Evolutionary conservation across 2,329 filamentous ascomycete species (phyloP).

Genomic region (Aureobasidium sp.): DNA sequence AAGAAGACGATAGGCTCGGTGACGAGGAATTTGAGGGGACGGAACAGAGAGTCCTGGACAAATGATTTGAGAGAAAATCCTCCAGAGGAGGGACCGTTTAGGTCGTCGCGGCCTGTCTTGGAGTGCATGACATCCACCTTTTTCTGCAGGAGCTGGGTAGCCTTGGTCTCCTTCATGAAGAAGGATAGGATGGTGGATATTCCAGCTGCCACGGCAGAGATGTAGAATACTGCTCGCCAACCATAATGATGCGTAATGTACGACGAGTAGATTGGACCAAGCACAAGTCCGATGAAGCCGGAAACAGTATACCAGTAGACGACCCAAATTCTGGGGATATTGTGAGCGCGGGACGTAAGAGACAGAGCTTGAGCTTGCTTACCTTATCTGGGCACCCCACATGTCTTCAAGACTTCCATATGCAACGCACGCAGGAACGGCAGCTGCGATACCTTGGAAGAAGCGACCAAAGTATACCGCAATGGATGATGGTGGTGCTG

Average conservation of each 20-base stretch:
- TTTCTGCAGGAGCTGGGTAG: conserved; percentile 32
- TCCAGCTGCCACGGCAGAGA: conserved; percentile 34
- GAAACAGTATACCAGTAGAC: conserved; percentile 38
- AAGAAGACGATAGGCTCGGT: conserved; percentile 42
- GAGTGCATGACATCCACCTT: conserved; percentile 27
- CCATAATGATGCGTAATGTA: conserved; percentile 32
- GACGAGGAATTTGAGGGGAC: conserved; percentile 36
- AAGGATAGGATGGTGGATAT: conserved; percentile 28
- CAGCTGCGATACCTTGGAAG: conserved; percentile 37
- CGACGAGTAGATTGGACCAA: conserved; percentile 38
- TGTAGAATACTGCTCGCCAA: conserved; percentile 41
- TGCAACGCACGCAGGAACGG: conserved; percentile 40
- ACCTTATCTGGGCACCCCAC: conserved; percentile 32
- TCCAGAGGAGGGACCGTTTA: conserved; percentile 12
- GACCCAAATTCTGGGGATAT: conserved; percentile 33
- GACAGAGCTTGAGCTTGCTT: neutral
- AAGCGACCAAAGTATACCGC: conserved; percentile 36
- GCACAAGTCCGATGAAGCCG: conserved; percentile 34
- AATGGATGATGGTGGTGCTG: conserved; percentile 28
- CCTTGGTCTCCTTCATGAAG: conserved; percentile 36
- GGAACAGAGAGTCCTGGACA: conserved; percentile 31
- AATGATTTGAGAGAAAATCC: conserved; percentile 25
- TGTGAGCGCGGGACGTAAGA: neutral
- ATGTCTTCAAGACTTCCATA: conserved; percentile 43
- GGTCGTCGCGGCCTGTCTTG: conserved; percentile 19